Evolutionary conservation across 345 rosid genomes (phyloP).

Genomic region (Brassica carinata): DNA sequence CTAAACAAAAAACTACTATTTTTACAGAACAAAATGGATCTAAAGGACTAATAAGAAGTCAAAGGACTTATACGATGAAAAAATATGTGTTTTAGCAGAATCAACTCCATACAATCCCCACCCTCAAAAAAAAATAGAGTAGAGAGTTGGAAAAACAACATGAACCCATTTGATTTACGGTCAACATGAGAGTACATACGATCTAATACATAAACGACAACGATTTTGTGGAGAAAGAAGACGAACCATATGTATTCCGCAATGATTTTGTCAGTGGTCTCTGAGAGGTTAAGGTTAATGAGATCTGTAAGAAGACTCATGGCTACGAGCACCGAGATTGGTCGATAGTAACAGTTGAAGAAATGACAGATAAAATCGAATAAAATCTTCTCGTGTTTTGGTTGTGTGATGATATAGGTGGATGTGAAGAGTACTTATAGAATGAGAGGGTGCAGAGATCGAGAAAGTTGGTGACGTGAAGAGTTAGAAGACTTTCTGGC

Average conservation of each 20-base stretch:
- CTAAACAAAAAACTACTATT: slow-evolving; percentile 1
- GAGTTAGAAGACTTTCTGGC: slow-evolving; percentile 27
- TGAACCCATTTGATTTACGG: slow-evolving; percentile 9
- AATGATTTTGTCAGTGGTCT: slow-evolving; percentile 67
- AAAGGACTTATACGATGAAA: background rate
- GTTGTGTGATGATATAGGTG: slow-evolving; percentile 26
- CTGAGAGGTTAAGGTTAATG: slow-evolving; percentile 82
- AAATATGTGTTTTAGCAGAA: background rate
- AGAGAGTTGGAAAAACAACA: background rate
- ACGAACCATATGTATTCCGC: slow-evolving; percentile 90
- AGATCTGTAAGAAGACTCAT: slow-evolving; percentile 79
- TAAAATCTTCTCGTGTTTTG: slow-evolving; percentile 8
- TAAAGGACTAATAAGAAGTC: background rate
- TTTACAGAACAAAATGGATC: background rate
- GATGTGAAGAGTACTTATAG: slow-evolving; percentile 34
- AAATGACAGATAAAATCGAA: background rate
- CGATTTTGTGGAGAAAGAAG: slow-evolving; percentile 19
- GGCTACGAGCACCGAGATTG: slow-evolving; percentile 11
- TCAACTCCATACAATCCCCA: background rate
- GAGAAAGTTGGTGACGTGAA: slow-evolving; percentile 32
- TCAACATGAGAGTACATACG: background rate
- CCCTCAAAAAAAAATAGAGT: background rate
- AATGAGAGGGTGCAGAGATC: slow-evolving; percentile 12
- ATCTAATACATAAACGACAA: background rate
- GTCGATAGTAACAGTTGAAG: background rate